These are phyloP conservation scores for Guyanaporus albipodus DNA, from an alignment of 768 basidiomycete genomes.

Conservation along the genomic window DNA sequence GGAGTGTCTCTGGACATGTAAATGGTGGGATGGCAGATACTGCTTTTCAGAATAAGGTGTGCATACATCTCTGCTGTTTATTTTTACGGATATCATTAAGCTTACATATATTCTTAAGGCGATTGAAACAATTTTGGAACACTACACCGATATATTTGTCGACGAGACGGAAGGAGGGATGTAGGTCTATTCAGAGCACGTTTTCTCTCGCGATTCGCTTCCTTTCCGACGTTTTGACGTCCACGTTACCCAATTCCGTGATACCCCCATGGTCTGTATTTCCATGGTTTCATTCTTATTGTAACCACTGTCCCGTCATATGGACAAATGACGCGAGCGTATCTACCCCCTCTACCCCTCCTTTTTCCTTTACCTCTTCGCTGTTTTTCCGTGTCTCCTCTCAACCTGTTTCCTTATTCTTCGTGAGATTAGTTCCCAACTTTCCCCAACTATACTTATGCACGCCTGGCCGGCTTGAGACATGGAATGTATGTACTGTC, in stretches of 20 bases:
- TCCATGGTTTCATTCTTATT: conserved; percentile 12
- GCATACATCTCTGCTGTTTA: not conserved
- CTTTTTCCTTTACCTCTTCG: not conserved
- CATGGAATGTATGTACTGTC: conserved; percentile 21
- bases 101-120: conserved; percentile 48
- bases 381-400: not conserved
- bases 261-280: conserved; percentile 23
- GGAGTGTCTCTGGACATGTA: conserved; percentile 42
- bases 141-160: conserved; percentile 95
- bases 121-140: conserved; percentile 90
- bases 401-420: not conserved
- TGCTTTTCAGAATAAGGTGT: conserved; percentile 67
- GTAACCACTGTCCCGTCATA: conserved; percentile 1
- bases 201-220: not conserved
- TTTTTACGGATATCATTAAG: not conserved
- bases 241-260: conserved; percentile 23
- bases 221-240: conserved; percentile 1
- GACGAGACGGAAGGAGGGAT: conserved; percentile 63
- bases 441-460: conserved; percentile 14
- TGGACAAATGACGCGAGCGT: conserved; percentile 2
- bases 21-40: conserved; percentile 65
- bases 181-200: conserved; percentile 14
- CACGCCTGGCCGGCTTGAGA: conserved; percentile 8
- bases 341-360: not conserved
- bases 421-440: not conserved